phyloP scores from a whole-genome alignment of 2,329 filamentous ascomycete genomes.

The Hypoxylon sp. region DNA sequence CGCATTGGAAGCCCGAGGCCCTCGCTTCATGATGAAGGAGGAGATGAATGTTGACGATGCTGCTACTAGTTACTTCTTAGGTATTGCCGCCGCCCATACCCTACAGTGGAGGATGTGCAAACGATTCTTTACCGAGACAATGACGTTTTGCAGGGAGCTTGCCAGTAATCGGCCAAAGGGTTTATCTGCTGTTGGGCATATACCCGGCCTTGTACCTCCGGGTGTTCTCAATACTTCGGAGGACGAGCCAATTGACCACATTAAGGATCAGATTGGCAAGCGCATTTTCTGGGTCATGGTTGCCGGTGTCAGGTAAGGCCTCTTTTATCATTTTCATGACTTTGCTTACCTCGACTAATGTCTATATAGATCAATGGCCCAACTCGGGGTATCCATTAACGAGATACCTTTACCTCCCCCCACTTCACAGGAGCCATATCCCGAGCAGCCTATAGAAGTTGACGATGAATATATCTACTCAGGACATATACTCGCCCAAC shows the following conservation, averaged over 20 bases:
- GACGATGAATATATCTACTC: constrained; percentile 86
- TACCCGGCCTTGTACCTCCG: constrained; percentile 55
- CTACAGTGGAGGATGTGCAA: constrained; percentile 77
- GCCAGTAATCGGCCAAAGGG: constrained; percentile 73
- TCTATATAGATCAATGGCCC: constrained; percentile 76
- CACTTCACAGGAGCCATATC: constrained; percentile 82
- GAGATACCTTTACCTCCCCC: constrained; percentile 83
- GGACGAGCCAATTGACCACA: constrained; percentile 72
- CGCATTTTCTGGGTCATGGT: constrained; percentile 89
- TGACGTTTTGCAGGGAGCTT: constrained; percentile 78
- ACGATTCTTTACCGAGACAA: constrained; percentile 79
- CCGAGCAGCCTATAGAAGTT: constrained; percentile 83
- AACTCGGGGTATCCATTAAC: constrained; percentile 79
- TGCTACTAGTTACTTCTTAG: constrained; percentile 83
- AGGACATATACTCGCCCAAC: constrained; percentile 78
- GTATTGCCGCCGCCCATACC: constrained; percentile 76
- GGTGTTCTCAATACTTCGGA: constrained; percentile 56
- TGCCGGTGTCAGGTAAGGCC: constrained; percentile 75
- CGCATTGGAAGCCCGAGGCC: constrained; percentile 76
- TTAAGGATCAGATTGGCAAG: constrained; percentile 81
- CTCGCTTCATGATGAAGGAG: constrained; percentile 61
- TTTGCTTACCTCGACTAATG: constrained; percentile 36
- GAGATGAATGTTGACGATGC: constrained; percentile 73
- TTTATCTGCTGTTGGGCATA: constrained; percentile 27
- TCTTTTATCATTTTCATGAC: not conserved